Evolutionary conservation across 2,329 filamentous ascomycete genomes (phyloP), one percentile per base, ranked within the genome.

Genomic region (Fonsecaea pedrosoi): DNA sequence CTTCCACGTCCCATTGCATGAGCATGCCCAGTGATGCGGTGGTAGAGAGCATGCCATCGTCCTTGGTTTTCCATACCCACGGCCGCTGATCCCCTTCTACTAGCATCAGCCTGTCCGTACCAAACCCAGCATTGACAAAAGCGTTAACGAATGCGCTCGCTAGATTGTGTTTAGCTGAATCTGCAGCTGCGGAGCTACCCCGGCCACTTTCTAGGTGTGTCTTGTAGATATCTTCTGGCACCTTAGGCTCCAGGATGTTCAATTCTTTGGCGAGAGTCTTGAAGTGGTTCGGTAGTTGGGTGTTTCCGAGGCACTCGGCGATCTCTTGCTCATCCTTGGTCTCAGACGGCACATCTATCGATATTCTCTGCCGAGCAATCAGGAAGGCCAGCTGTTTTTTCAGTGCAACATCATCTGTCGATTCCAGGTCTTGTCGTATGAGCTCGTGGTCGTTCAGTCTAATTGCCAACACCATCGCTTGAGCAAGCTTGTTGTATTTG

Each of bases 51-150:
- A 97, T 97, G 70, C 95, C 95, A 75, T 97, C 94, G 50, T 96
- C 93, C 81, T 99, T 99, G 21, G 96, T 98, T 84, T 98, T 99
- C 92, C 93, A 99, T 4, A 99, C 92, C 94, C 95, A 99, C 70
- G 90, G 92, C 74, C 91, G 89, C 82, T 96, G 96, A 70, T 93
- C 90, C 66, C 92, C 90, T 21, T 95, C 90, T 50, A 92, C 90
- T 65, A 98, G 84, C 94, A 99, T 97, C 87, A 99, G 91, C 84
- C 97, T 98, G 79, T 99, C 95, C 65, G 94, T 91, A 53, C 93
- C 92, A 74, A 93, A 99, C 37, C 95, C 95, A 61, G 95, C 94
- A 73, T 99, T 99, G 69, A 95, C 93, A 75, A 99, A 98, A 0
- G 91, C 92, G 76, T 99, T 99, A 71, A 99, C 96, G 73, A 99